Evolutionary conservation across 345 rosid species (phyloP).

Genomic region (Eucalyptus pauciflora): DNA sequence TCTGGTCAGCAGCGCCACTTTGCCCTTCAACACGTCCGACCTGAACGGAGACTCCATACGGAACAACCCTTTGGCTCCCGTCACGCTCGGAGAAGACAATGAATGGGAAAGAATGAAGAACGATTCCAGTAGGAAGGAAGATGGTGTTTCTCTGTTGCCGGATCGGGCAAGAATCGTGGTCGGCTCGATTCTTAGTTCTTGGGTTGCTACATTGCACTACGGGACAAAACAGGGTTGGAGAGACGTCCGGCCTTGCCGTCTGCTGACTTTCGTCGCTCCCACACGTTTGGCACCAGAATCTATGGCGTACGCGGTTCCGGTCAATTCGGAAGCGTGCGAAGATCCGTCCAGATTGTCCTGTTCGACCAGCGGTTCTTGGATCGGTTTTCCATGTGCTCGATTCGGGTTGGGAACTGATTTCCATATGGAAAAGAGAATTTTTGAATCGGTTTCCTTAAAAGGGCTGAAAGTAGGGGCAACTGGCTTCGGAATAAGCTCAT

Average conservation of each 20-base stretch:
- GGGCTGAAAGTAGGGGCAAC: no score
- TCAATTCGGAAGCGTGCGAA: neutral
- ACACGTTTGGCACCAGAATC: neutral
- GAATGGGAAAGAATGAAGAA: neutral
- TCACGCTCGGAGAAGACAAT: neutral
- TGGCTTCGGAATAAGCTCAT: no score
- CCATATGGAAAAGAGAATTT: no score
- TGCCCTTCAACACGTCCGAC: slow-evolving; percentile 21
- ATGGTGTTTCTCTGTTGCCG: neutral
- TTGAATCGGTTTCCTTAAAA: no score
- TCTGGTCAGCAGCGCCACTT: slow-evolving; percentile 37
- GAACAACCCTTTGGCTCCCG: neutral
- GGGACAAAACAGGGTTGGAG: neutral
- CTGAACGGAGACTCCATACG: slow-evolving; percentile 33
- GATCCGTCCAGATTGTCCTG: neutral
- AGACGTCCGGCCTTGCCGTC: neutral
- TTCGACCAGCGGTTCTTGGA: neutral
- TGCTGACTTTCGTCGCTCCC: neutral
- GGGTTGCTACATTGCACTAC: neutral
- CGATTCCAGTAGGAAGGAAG: neutral
- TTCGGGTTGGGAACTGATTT: no score
- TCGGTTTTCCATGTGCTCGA: neutral
- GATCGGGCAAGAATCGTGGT: neutral
- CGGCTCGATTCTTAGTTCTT: neutral
- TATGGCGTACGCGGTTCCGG: neutral